phyloP scores from a whole-genome alignment of 208 protist species.

The Wallacemonas sp. region DNA sequence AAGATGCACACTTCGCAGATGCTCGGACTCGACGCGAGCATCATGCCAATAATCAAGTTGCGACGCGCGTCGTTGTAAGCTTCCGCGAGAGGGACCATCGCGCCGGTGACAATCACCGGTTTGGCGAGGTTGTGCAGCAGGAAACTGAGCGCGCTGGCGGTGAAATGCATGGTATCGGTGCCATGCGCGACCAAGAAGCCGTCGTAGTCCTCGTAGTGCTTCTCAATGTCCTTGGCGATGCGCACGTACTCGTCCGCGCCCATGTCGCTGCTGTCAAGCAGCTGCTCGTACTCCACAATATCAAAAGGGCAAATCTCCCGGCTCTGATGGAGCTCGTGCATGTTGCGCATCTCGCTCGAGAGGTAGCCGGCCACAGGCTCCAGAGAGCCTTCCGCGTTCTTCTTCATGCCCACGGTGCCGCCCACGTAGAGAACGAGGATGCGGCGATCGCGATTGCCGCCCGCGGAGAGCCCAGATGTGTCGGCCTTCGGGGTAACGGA shows the following conservation, averaged over 20 bases:
- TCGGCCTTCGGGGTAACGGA: not conserved
- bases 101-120: conserved; percentile 96
- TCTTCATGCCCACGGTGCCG: conserved; percentile 91
- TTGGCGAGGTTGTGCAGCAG: conserved; percentile 96
- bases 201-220: conserved; percentile 93
- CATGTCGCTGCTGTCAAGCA: conserved; percentile 91
- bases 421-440: conserved; percentile 88
- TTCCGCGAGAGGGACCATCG: conserved; percentile 91
- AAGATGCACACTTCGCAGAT: conserved; percentile 96
- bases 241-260: conserved; percentile 65
- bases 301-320: conserved; percentile 65
- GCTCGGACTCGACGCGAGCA: conserved; percentile 77
- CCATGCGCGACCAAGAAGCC: conserved; percentile 97
- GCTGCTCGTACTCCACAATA: conserved; percentile 75
- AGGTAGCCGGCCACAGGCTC: conserved; percentile 74
- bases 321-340: conserved; percentile 53
- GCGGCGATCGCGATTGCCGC: conserved; percentile 18
- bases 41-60: conserved; percentile 86
- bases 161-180: conserved; percentile 98
- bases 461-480: not conserved
- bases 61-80: conserved; percentile 88
- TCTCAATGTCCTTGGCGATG: conserved; percentile 70
- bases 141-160: conserved; percentile 95
- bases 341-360: conserved; percentile 57
- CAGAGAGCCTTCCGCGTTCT: conserved; percentile 59